Evolutionary conservation across 1,284 basidiomycete species (phyloP).

Genomic region (Tausonia pullulans): DNA sequence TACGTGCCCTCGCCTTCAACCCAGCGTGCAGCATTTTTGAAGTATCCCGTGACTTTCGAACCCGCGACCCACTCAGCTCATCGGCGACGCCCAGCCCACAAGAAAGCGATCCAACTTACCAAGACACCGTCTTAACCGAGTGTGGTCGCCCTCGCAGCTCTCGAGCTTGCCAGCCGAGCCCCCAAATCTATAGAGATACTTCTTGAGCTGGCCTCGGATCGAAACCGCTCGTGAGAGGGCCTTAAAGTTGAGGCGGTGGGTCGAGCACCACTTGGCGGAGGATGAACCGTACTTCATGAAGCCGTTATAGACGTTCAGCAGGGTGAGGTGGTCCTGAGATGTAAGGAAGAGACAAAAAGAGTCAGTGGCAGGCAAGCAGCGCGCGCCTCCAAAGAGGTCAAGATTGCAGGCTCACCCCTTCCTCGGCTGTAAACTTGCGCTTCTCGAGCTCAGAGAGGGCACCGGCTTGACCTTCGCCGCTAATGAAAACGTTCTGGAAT

Average conservation of each 20-base stretch:
- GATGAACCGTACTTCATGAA: conserved; percentile 73
- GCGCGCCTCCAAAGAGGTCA: neutral
- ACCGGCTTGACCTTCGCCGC: conserved; percentile 69
- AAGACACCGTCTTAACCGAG: conserved; percentile 66
- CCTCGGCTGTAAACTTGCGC: conserved; percentile 90
- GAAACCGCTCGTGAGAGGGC: conserved; percentile 83
- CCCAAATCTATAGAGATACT: conserved; percentile 79
- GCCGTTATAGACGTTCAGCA: conserved; percentile 86
- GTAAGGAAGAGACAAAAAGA: neutral
- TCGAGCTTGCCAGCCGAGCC: conserved; percentile 38
- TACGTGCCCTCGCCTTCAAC: conserved; percentile 73
- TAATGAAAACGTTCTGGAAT: conserved; percentile 71
- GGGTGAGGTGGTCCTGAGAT: conserved; percentile 71
- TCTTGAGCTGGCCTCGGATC: conserved; percentile 82
- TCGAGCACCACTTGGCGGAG: conserved; percentile 74
- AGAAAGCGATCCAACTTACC: conserved; percentile 1
- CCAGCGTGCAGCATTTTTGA: conserved; percentile 85
- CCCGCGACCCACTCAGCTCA: neutral
- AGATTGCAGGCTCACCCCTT: conserved; percentile 54
- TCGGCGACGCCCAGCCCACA: neutral
- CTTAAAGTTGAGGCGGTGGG: conserved; percentile 83
- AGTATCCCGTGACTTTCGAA: conserved; percentile 64
- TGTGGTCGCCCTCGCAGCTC: conserved; percentile 74
- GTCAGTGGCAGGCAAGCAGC: neutral
- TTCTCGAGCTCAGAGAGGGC: conserved; percentile 79